These are phyloP conservation scores for Rosa lucieae DNA, from an alignment of 306 rosid genomes.

Conservation along the genomic window DNA sequence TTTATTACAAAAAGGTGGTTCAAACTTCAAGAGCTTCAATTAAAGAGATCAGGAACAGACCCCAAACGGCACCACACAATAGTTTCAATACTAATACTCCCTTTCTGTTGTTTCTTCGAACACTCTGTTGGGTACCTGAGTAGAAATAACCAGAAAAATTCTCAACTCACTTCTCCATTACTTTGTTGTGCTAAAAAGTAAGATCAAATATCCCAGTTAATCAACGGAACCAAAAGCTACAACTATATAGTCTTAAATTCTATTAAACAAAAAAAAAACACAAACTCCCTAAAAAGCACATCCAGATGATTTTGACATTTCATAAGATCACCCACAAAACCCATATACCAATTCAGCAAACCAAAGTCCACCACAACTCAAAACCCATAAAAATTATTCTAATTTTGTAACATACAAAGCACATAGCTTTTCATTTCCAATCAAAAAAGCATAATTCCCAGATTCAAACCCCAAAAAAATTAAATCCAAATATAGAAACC, in stretches of 20 bases:
- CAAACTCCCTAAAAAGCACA: not conserved
- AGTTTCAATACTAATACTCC: not conserved
- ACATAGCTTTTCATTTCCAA: not conserved
- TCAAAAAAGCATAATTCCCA: not conserved
- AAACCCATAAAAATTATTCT: not conserved
- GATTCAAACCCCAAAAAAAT: not conserved
- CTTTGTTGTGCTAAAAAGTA: conserved; percentile 9
- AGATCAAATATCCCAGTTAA: conserved; percentile 10
- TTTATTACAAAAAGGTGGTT: not conserved
- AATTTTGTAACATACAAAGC: not conserved
- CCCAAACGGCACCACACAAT: not conserved
- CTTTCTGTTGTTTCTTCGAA: not conserved
- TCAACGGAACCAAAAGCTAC: not conserved
- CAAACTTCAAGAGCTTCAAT: conserved; percentile 13
- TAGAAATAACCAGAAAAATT: conserved; percentile 9
- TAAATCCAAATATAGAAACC: not conserved
- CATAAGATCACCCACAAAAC: conserved; percentile 7
- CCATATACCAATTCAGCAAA: not conserved
- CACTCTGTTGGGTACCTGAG: not conserved
- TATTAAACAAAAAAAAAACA: not conserved
- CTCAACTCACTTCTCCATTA: conserved; percentile 5
- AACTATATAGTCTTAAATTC: not conserved
- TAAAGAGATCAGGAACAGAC: not conserved
- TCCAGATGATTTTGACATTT: not conserved
- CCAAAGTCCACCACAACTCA: conserved; percentile 18